Base-by-base conservation (phyloP, 2,329 filamentous ascomycete genomes). In the Fusarium tanahbumbuense region DNA sequence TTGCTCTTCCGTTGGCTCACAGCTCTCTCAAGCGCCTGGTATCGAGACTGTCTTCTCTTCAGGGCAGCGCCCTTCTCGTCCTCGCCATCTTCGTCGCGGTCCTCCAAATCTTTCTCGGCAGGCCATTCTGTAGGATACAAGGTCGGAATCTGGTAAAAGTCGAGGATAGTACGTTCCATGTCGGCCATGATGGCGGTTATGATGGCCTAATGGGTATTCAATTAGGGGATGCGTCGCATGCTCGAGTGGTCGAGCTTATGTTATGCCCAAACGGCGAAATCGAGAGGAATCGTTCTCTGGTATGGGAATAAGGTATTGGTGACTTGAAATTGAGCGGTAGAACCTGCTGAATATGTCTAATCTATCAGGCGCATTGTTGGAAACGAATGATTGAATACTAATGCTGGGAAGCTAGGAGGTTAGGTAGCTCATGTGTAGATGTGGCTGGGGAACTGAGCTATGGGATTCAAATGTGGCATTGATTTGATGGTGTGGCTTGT, bases 121-220 rank as follows among this genome's bases (percentile, higher is more conserved):
- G 95, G 95, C 95, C 95, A 98, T 84, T 93, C 89, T 37, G 88
- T 87, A 4, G 95, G 95, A 79, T 89, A 94, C 22, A 92, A 85
- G 16, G 87, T 92, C 44, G 91, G 87, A 50, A 98, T 87, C 79
- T 94, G 92, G 83, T 98, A 98, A 82, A 97, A 94, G 74, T 94
- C 94, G 75, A 96, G 89, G 57, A 98, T 88, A 47, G 88, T 89
- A 67, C 90, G 86, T 76, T 96, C 91, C 75, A 90, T 88, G 76
- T 96, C 92, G 68, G 89, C 87, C 91, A 88, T 88, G 70, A 67
- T 80, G 73, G 52, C 44, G 56, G 60, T 56, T 46, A 46, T 27
- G 45, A 52, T 53, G 63, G 64, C 67, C 66, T 64, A 30, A 32
- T 53, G 56, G 62, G 58, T 65, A 64, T 46, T 59, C 55, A 65